Evolutionary conservation across 495 filamentous ascomycete genomes (phyloP), one percentile per base, ranked within the genome.

Genomic region (Aspergillus funiculosus): DNA sequence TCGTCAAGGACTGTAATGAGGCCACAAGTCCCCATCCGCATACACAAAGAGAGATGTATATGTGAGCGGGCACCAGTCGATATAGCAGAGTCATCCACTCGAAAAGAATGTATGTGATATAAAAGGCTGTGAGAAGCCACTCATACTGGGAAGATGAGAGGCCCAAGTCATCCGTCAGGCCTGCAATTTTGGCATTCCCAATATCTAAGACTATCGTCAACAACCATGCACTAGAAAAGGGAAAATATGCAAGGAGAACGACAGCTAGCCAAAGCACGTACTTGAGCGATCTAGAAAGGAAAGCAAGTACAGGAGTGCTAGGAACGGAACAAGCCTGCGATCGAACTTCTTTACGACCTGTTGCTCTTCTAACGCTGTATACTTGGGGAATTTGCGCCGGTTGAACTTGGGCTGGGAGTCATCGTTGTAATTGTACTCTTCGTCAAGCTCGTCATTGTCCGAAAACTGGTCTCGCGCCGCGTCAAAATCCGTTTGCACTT

Each of bases 291-390:
- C 86, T 43, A 90, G 60, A 60, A 92, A 91, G 34, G 78, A 81
- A 25, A 96, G 71, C 69, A 91, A 74, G 58, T 94, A 95, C 17
- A 94, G 69, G 24, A 87, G 53, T 2, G 87, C 86, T 36, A 94
- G 68, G 59, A 94, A 94, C 4, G 86, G 60, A 13, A 94, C 87
- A 48, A 95, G 68, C 40, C 72, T 76, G 45, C 75, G 68, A 61
- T 95, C 89, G 51, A 94, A 79, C 54, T 80, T 85, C 55, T 69
- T 76, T 32, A 89, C 69, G 9, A 95, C 82, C 8, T 72, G 72
- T 26, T 61, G 64, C 58, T 94, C 89, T 57, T 94, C 87, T 25
- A 87, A 80, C 0, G 68, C 64, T 2, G 87, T 91, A 58, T 87
- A 95, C 34, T 59, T 39, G 30, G 54, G 30, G 32, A 46, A 21